phyloP scores from a whole-genome alignment of 108 stramenopile genomes.

The Cyclotella choctawhatcheeana region DNA sequence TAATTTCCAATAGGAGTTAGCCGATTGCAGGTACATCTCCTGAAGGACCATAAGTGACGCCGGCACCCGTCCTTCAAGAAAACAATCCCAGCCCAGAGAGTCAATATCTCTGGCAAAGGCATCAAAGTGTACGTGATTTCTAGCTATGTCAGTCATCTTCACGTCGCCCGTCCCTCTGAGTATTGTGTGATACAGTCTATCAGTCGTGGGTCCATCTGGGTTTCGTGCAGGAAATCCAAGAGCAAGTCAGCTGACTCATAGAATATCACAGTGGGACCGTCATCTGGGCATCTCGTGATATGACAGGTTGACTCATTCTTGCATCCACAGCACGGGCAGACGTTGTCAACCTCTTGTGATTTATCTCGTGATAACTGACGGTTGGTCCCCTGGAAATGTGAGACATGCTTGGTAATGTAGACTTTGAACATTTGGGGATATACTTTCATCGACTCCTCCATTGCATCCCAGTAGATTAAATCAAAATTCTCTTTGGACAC shows the following conservation, averaged over 20 bases:
- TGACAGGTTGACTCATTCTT: not conserved
- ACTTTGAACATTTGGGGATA: constrained; percentile 1
- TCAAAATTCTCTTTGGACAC: not conserved
- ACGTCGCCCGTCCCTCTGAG: not conserved
- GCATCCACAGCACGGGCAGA: constrained; percentile 4
- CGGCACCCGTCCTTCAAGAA: not conserved
- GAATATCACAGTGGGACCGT: not conserved
- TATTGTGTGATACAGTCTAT: not conserved
- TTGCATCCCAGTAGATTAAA: constrained; percentile 1
- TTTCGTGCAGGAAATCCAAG: not conserved
- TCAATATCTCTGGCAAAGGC: not conserved
- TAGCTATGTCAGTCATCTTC: not conserved
- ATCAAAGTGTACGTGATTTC: not conserved
- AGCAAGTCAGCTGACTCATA: not conserved
- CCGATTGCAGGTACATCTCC: not conserved
- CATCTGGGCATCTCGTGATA: not conserved
- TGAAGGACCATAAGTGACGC: not conserved
- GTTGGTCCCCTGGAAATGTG: constrained; percentile 5
- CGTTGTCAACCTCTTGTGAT: not conserved
- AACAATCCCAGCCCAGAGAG: not conserved
- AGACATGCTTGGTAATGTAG: not conserved
- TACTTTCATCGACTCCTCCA: not conserved
- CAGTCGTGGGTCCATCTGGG: not conserved
- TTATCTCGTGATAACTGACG: not conserved
- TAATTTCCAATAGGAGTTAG: constrained; percentile 1